Evolutionary conservation across 2,329 filamentous ascomycete species (phyloP).

Genomic region (Botrytis deweyae): DNA sequence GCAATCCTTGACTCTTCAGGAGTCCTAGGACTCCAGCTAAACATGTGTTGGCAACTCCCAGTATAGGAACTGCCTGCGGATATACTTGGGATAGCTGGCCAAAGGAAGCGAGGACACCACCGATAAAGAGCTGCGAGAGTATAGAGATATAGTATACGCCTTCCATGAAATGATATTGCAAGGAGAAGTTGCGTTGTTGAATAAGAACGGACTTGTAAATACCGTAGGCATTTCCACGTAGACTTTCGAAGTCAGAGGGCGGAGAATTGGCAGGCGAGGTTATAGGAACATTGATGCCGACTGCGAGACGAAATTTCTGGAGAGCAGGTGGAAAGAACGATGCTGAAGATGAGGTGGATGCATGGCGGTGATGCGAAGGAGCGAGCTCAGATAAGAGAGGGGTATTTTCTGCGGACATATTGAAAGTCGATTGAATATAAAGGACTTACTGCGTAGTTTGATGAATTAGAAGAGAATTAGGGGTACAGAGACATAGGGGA

Average conservation of each 20-base stretch:
- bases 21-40: slow-evolving; percentile 61
- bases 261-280: background rate
- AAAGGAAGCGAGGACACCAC: slow-evolving; percentile 48
- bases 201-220: slow-evolving; percentile 45
- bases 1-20: slow-evolving; percentile 52
- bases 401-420: slow-evolving; percentile 4
- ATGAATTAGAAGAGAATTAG: background rate
- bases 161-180: slow-evolving; percentile 42
- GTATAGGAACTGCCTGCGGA: slow-evolving; percentile 51
- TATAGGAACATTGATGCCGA: slow-evolving; percentile 11
- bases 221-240: slow-evolving; percentile 24
- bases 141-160: slow-evolving; percentile 46
- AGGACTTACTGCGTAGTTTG: background rate
- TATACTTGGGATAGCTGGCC: slow-evolving; percentile 50
- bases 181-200: slow-evolving; percentile 38
- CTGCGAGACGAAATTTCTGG: slow-evolving; percentile 9
- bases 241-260: slow-evolving; percentile 28
- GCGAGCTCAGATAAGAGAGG: background rate
- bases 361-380: background rate
- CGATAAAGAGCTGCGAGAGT: slow-evolving; percentile 49
- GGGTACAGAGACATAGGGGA: background rate
- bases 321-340: background rate
- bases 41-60: slow-evolving; percentile 62
- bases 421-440: background rate
- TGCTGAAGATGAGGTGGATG: background rate